These are phyloP conservation scores for Jaapia argillacea DNA, from an alignment of 768 basidiomycete species.

Conservation along the genomic window DNA sequence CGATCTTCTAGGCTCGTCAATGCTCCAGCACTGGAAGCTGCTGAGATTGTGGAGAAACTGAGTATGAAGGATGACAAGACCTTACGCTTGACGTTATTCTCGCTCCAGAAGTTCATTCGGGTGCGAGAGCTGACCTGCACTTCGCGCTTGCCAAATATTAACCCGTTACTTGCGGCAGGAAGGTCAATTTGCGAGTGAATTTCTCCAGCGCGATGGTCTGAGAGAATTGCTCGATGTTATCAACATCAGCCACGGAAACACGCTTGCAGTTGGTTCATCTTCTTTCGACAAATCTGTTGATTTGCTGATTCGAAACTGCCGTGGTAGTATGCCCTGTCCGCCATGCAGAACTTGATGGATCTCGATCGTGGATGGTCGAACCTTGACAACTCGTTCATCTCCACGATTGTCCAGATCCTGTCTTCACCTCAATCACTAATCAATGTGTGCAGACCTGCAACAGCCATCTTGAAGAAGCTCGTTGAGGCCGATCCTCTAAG, in stretches of 20 bases:
- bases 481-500: constrained; percentile 77
- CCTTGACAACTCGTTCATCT: constrained; percentile 66
- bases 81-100: constrained; percentile 62
- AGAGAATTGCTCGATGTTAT: constrained; percentile 64
- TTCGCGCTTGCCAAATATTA: not conserved
- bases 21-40: constrained; percentile 71
- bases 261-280: constrained; percentile 57
- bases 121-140: constrained; percentile 38
- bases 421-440: constrained; percentile 68
- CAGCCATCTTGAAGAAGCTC: constrained; percentile 80
- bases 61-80: constrained; percentile 44
- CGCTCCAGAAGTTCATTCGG: constrained; percentile 70
- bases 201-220: constrained; percentile 65
- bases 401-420: constrained; percentile 68
- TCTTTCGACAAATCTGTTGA: too few species aligned
- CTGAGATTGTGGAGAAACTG: constrained; percentile 67
- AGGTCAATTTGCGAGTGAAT: constrained; percentile 74
- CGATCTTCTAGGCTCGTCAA: constrained; percentile 52
- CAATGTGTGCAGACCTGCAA: constrained; percentile 89
- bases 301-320: constrained; percentile 2
- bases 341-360: constrained; percentile 86
- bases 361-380: constrained; percentile 73
- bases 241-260: constrained; percentile 62
- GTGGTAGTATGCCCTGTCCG: constrained; percentile 68
- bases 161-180: constrained; percentile 35